phyloP scores from a whole-genome alignment of 306 rosid species.

The Acmispon strigosus region DNA sequence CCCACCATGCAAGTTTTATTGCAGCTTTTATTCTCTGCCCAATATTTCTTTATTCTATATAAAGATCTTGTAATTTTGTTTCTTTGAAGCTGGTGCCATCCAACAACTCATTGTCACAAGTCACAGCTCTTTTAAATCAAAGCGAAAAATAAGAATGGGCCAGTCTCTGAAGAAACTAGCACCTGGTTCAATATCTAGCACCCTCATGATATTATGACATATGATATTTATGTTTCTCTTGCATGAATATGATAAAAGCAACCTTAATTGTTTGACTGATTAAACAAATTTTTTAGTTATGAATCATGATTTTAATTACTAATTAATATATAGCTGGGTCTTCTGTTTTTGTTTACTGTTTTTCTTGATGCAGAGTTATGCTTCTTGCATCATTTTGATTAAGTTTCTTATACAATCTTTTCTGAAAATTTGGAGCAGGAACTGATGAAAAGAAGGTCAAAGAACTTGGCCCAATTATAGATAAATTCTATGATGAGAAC shows the following conservation, averaged over 20 bases:
- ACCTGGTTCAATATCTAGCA: slow-evolving; percentile 35
- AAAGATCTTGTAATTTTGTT: slow-evolving; percentile 4
- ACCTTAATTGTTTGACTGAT: no score
- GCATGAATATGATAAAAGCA: no score
- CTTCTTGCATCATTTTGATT: not conserved
- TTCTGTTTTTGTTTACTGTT: not conserved
- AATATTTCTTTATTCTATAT: not conserved
- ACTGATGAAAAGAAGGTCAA: slow-evolving; percentile 28
- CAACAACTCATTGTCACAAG: not conserved
- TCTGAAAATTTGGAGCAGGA: slow-evolving; percentile 32
- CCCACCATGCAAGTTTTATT: slow-evolving; percentile 34
- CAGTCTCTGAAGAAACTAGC: slow-evolving; percentile 31
- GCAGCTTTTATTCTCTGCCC: not conserved
- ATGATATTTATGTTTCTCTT: not conserved
- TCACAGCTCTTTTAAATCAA: not conserved
- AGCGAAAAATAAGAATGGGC: slow-evolving; percentile 38
- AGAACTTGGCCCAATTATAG: slow-evolving; percentile 23
- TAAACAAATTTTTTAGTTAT: no score
- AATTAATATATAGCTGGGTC: not conserved
- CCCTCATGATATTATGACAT: not conserved
- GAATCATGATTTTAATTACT: not conserved
- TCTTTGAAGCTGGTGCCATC: not conserved
- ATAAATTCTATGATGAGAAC: not conserved
- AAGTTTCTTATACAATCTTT: not conserved
- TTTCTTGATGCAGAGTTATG: not conserved